Evolutionary conservation across 371 early-diverging fungal genomes (phyloP).

Genomic region (Mycotypha africana): DNA sequence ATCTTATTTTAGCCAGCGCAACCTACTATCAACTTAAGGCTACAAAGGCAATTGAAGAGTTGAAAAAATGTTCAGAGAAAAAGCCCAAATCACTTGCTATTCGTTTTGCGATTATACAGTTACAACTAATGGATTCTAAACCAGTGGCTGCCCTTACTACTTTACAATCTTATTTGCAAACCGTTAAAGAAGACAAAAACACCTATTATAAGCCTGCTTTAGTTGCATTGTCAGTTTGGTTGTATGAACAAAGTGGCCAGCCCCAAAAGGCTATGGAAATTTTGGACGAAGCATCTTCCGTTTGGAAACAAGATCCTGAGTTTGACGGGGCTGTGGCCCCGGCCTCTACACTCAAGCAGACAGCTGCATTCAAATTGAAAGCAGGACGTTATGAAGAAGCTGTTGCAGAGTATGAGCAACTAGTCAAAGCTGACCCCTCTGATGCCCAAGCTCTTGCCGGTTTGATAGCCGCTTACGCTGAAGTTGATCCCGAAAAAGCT

Average conservation of each 20-base stretch:
- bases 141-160: conserved; percentile 47
- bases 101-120: conserved; percentile 61
- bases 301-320: conserved; percentile 46
- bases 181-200: conserved; percentile 18
- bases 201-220: conserved; percentile 53
- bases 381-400: conserved; percentile 58
- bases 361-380: conserved; percentile 67
- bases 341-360: conserved; percentile 54
- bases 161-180: conserved; percentile 39
- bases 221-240: conserved; percentile 64
- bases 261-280: conserved; percentile 53
- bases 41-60: conserved; percentile 54
- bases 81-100: conserved; percentile 52
- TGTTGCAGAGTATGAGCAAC: conserved; percentile 61
- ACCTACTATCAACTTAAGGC: conserved; percentile 48
- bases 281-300: conserved; percentile 50
- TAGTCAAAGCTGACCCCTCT: conserved; percentile 64
- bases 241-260: conserved; percentile 63
- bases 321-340: conserved; percentile 16
- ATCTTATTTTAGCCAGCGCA: conserved; percentile 57
- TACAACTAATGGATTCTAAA: conserved; percentile 52
- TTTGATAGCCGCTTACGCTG: conserved; percentile 61
- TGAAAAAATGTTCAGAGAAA: conserved; percentile 38
- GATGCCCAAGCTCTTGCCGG: conserved; percentile 67
- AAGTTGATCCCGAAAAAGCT: conserved; percentile 60